phyloP scores from a whole-genome alignment of 495 filamentous ascomycete genomes.

The Gamarada debralockiae region DNA sequence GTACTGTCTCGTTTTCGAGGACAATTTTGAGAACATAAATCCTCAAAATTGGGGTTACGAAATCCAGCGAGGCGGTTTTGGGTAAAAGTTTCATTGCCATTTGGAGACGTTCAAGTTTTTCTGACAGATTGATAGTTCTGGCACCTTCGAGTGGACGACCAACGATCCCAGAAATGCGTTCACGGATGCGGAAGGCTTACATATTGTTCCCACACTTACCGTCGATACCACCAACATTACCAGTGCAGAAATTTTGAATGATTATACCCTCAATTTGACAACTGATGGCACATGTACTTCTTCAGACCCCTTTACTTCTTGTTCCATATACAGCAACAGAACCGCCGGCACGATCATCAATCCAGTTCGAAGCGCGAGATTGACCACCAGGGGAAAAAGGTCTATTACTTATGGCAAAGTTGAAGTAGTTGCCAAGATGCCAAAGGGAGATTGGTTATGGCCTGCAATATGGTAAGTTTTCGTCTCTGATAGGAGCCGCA shows the following conservation, averaged over 20 bases:
- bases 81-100: neutral
- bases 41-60: constrained; percentile 31
- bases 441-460: constrained; percentile 38
- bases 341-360: constrained; percentile 33
- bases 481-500: neutral
- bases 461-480: constrained; percentile 31
- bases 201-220: constrained; percentile 41
- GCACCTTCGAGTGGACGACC: constrained; percentile 39
- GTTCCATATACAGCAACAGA: constrained; percentile 28
- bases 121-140: constrained; percentile 22
- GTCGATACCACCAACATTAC: constrained; percentile 30
- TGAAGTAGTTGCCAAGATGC: constrained; percentile 38
- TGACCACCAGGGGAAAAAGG: constrained; percentile 34
- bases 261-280: constrained; percentile 31
- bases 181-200: constrained; percentile 32
- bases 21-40: no score
- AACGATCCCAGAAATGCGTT: constrained; percentile 35
- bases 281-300: constrained; percentile 32
- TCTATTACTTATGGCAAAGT: constrained; percentile 35
- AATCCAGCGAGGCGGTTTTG: constrained; percentile 35
- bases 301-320: constrained; percentile 17
- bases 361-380: constrained; percentile 33
- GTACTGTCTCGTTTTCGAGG: no score
- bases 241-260: constrained; percentile 23
- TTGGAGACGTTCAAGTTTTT: neutral